phyloP scores from a whole-genome alignment of 2,329 filamentous ascomycete species.

The Alternaria atra region DNA sequence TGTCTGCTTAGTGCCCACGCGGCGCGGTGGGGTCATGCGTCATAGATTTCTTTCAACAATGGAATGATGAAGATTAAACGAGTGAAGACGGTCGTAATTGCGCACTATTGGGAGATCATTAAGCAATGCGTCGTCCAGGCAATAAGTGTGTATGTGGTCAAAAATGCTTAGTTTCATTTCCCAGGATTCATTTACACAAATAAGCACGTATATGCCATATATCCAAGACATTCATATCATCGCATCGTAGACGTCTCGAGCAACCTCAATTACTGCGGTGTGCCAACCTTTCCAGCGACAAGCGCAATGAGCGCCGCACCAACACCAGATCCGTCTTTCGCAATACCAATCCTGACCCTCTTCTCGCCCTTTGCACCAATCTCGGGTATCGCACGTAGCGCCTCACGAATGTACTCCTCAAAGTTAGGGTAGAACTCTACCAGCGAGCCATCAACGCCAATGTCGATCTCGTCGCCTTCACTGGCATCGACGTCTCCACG shows the following conservation, averaged over 20 bases:
- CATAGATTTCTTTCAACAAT: neutral
- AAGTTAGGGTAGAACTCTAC: constrained; percentile 97
- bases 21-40: neutral
- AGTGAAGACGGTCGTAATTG: neutral
- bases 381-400: constrained; percentile 76
- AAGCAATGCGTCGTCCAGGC: neutral
- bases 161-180: neutral
- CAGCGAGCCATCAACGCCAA: constrained; percentile 92
- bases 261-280: constrained; percentile 21
- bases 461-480: constrained; percentile 78
- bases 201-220: neutral
- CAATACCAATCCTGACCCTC: constrained; percentile 91
- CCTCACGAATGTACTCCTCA: constrained; percentile 85
- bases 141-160: neutral
- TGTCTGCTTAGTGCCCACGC: neutral
- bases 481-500: constrained; percentile 48
- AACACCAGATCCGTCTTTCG: constrained; percentile 95
- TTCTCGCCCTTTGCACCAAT: constrained; percentile 82
- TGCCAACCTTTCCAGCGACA: constrained; percentile 71
- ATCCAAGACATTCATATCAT: neutral
- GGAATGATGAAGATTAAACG: neutral
- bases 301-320: constrained; percentile 94
- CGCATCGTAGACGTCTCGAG: neutral
- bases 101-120: neutral
- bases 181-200: constrained; percentile 1